Conservation (phyloP, 352 stramenopile genomes). For the Thalassiosira oceanica region DNA sequence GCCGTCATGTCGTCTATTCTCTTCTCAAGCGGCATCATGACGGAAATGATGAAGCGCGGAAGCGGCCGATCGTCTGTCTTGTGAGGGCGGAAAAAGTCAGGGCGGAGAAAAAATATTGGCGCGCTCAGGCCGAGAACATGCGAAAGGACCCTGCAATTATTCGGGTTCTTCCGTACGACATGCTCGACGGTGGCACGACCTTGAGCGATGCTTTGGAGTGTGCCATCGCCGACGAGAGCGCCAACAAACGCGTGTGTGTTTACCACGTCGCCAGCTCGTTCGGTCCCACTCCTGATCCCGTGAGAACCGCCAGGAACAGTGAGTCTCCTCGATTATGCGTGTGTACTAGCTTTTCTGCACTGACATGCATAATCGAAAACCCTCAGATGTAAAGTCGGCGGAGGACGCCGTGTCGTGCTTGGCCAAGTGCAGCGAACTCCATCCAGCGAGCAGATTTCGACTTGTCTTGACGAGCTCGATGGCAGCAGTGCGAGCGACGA, state of each 20-base stretch:
- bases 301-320: conserved; percentile 69
- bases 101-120: conserved; percentile 65
- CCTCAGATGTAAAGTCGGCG: conserved; percentile 74
- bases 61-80: conserved; percentile 67
- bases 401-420: conserved; percentile 62
- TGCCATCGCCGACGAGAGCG: conserved; percentile 1
- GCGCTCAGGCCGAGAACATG: conserved; percentile 21
- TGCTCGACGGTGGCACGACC: conserved; percentile 66
- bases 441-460: conserved; percentile 26
- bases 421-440: conserved; percentile 26
- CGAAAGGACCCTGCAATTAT: conserved; percentile 1
- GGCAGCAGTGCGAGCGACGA: conserved; percentile 70
- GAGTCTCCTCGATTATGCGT: no score
- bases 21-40: conserved; percentile 31
- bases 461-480: conserved; percentile 78
- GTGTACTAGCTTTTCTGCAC: no score
- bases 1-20: conserved; percentile 56
- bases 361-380: no score
- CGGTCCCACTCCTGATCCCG: conserved; percentile 67
- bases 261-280: conserved; percentile 79
- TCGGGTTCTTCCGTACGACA: conserved; percentile 71
- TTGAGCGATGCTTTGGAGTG: conserved; percentile 49
- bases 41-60: neutral
- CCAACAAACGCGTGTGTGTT: conserved; percentile 42
- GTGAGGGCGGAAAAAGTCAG: conserved; percentile 52